Conservation (phyloP, 805 yeast species). For the Wickerhamiella galacta region DNA sequence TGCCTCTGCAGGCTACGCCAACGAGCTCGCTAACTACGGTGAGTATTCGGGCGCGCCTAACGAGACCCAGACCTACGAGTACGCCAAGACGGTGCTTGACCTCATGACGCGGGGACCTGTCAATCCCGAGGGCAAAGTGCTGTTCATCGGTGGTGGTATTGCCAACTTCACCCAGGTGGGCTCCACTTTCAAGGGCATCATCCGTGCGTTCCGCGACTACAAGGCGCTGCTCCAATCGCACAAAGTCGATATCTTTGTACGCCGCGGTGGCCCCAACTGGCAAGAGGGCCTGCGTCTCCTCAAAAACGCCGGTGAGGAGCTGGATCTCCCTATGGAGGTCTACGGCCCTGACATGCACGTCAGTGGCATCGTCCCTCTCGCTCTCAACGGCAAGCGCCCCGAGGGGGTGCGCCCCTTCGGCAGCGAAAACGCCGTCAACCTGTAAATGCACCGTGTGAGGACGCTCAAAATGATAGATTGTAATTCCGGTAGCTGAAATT, state of each 20-base stretch:
- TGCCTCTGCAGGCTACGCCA: slow-evolving; percentile 30
- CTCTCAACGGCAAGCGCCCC: slow-evolving; percentile 26
- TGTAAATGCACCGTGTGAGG: no score
- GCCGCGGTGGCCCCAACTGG: slow-evolving; percentile 35
- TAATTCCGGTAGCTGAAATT: no score
- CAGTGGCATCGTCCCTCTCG: slow-evolving; percentile 30
- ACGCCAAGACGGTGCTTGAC: slow-evolving; percentile 31
- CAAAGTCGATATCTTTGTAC: slow-evolving; percentile 27
- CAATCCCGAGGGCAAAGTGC: slow-evolving; percentile 26
- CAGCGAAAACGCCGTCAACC: slow-evolving; percentile 15
- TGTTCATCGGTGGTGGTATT: slow-evolving; percentile 32
- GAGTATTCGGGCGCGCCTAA: slow-evolving; percentile 34
- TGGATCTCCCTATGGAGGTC: slow-evolving; percentile 30
- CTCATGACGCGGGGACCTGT: slow-evolving; percentile 29
- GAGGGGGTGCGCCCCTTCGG: slow-evolving; percentile 27
- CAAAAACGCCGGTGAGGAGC: slow-evolving; percentile 29
- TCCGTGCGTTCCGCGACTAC: slow-evolving; percentile 30
- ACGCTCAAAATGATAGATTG: no score
- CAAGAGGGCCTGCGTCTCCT: slow-evolving; percentile 31
- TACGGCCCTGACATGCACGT: slow-evolving; percentile 37
- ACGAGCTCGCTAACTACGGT: slow-evolving; percentile 31
- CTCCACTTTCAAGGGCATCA: slow-evolving; percentile 32
- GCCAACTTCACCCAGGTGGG: slow-evolving; percentile 34
- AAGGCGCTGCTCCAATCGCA: slow-evolving; percentile 23
- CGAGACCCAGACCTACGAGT: slow-evolving; percentile 31